Evolutionary conservation across 1,284 basidiomycete species (phyloP), one percentile per base, ranked within the genome.

Genomic region (Austroboletus olivaceoglutinosus): DNA sequence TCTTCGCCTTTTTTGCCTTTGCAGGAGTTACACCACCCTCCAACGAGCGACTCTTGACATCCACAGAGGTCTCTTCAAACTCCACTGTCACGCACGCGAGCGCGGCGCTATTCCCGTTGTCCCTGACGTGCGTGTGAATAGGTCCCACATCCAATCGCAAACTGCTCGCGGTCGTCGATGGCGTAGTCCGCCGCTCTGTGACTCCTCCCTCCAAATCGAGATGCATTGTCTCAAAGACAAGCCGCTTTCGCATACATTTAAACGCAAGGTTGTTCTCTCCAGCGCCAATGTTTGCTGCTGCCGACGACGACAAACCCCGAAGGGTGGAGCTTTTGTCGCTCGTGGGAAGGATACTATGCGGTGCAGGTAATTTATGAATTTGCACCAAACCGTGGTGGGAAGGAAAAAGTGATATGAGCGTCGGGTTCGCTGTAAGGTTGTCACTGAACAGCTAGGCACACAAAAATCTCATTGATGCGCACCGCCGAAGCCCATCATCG

Each of bases 261-360:
- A 98, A 99, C 7, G 91, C 93, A 16, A 99, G 78, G 62, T 98
- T 98, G 70, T 98, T 98, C 70, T 98, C 93, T 15, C 91, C 89
- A 19, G 79, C 78, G 2, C 82, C 81, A 21, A 73, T 74, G 9
- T 66, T 64, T 11, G 72, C 70, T 23, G 74, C 75, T 43, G 74
- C 80, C 43, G 80, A 76, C 2, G 76, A 76, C 33, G 73, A 77
- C 40, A 91, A 71, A 11, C 91, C 91, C 16, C 91, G 85, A 40
- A 96, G 75, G 5, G 78, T 77, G 18, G 89, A 95, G 57, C 82
- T 84, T 61, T 79, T 85, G 63, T 88, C 87, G 58, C 85, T 91
- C 4, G 87, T 82, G 3, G 90, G 76, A 42, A 86, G 73, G 39
- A 91, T 75, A 21, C 83, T 83, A 48, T 84, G 80, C 2, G 82